Base-by-base conservation (phyloP, 192 early-diverging fungal genomes). In the Chytriomyces confervae region DNA sequence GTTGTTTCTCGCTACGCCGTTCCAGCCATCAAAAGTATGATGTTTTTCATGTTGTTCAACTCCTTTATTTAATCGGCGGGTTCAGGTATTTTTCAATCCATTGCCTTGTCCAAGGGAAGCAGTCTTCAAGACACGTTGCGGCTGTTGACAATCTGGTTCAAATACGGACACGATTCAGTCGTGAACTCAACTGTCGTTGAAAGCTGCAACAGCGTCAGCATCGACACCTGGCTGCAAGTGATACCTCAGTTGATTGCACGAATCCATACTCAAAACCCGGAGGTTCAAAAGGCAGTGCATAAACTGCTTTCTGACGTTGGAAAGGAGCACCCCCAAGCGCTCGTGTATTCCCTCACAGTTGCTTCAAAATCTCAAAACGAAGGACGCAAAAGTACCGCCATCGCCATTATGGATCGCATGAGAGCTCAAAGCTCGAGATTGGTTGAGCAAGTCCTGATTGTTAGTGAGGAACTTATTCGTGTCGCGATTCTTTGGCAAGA, bases 161-260 rank as follows among this genome's bases (percentile, higher is more conserved):
- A 95, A 77, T 95, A 93, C 79, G 93, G 94, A 3, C 86, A 94
- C 66, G 87, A 91, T 8, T 77, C 80, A 3, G 91, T 93, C 68
- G 93, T 96, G 60, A 91, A 86, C 65, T 78, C 77, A 20, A 89
- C 92, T 6, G 83, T 95, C 16, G 88, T 68, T 46, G 90, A 90
- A 57, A 92, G 91, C 6, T 88, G 94, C 77, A 85, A 86, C 6
- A 84, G 79, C 23, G 90, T 96, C 46, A 92, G 89, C 62, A 91
- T 94, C 51, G 91, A 92, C 46, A 93, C 91, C 4, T 96, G 94
- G 95, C 84, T 96, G n/a, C 93, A 96, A 79, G 95, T 96, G 29
- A 95, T 96, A 76, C 95, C 95, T 13, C 95, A 96, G 71, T 80
- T 96, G 61, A 92, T 96, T 81, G 95, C 94, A 5, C 87, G 94